These are phyloP conservation scores for Coniochaeta hoffmannii DNA, from an alignment of 2,329 filamentous ascomycete genomes.

Conservation along the genomic window DNA sequence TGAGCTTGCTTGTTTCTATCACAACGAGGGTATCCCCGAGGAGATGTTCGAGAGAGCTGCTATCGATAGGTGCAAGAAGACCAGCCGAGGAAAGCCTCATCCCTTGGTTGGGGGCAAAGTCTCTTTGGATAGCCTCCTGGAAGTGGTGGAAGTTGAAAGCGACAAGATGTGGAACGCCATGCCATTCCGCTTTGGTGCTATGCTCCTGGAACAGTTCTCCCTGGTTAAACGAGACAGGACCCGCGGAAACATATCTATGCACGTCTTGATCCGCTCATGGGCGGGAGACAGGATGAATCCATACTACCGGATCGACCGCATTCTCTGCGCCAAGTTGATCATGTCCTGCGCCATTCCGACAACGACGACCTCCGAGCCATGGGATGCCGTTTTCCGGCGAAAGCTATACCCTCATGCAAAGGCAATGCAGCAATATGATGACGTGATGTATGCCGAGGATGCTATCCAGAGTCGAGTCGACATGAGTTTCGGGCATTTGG, in stretches of 20 bases:
- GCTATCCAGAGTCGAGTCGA: not conserved
- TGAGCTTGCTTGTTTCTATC: slow-evolving; percentile 19
- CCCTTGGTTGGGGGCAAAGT: not conserved
- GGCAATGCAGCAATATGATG: not conserved
- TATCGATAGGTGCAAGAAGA: not conserved
- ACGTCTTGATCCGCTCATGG: not conserved
- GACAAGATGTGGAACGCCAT: not conserved
- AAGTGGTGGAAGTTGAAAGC: not conserved
- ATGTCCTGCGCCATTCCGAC: not conserved
- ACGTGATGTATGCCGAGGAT: not conserved
- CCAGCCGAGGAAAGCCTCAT: not conserved
- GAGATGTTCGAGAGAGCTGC: slow-evolving; percentile 12
- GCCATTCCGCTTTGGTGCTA: not conserved
- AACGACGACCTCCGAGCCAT: not conserved
- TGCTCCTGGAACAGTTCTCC: not conserved
- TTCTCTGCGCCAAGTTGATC: not conserved
- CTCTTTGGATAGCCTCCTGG: not conserved
- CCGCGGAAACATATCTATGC: not conserved
- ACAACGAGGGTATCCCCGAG: slow-evolving; percentile 14
- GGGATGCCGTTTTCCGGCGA: not conserved
- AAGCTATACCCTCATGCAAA: not conserved
- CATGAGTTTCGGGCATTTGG: not conserved
- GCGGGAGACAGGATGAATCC: not conserved
- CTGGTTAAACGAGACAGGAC: not conserved
- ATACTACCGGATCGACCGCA: not conserved